Evolutionary conservation across 2,329 filamentous ascomycete species (phyloP).

Genomic region (Beauveria sp.): DNA sequence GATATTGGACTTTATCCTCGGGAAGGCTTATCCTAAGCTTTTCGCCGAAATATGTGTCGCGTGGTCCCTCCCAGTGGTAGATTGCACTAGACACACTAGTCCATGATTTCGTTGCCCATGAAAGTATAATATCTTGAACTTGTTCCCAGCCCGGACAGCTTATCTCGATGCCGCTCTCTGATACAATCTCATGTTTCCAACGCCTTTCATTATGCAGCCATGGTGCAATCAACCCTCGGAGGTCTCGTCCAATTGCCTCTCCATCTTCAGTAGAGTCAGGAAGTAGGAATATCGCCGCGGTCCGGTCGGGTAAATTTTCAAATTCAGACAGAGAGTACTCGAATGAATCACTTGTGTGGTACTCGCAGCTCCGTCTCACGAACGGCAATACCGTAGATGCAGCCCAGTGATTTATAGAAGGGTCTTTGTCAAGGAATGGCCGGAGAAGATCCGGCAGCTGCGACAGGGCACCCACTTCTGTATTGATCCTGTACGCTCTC

Average conservation of each 20-base stretch:
- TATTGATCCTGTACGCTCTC: constrained; percentile 61
- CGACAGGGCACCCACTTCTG: constrained; percentile 63
- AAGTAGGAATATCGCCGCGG: constrained; percentile 55
- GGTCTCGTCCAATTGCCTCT: constrained; percentile 49
- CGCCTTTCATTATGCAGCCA: constrained; percentile 63
- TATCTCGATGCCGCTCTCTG: constrained; percentile 19
- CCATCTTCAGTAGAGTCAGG: constrained; percentile 43
- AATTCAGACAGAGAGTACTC: constrained; percentile 54
- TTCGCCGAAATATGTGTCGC: constrained; percentile 60
- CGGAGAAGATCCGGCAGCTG: constrained; percentile 58
- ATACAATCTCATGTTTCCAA: constrained; percentile 31
- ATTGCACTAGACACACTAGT: constrained; percentile 53
- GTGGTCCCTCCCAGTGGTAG: constrained; percentile 66
- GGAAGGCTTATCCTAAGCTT: constrained; percentile 49
- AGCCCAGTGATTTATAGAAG: constrained; percentile 59
- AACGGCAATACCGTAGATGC: constrained; percentile 62
- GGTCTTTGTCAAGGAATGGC: constrained; percentile 58
- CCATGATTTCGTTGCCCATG: constrained; percentile 53
- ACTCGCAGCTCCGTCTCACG: constrained; percentile 60
- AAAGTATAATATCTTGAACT: constrained; percentile 59
- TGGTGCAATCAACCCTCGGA: constrained; percentile 61
- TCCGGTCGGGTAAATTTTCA: constrained; percentile 48
- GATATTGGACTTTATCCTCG: constrained; percentile 28
- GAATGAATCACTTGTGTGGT: constrained; percentile 47
- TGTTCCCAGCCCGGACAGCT: constrained; percentile 59